phyloP scores from a whole-genome alignment of 2,329 filamentous ascomycete species.

The Scedosporium minutisporum region DNA sequence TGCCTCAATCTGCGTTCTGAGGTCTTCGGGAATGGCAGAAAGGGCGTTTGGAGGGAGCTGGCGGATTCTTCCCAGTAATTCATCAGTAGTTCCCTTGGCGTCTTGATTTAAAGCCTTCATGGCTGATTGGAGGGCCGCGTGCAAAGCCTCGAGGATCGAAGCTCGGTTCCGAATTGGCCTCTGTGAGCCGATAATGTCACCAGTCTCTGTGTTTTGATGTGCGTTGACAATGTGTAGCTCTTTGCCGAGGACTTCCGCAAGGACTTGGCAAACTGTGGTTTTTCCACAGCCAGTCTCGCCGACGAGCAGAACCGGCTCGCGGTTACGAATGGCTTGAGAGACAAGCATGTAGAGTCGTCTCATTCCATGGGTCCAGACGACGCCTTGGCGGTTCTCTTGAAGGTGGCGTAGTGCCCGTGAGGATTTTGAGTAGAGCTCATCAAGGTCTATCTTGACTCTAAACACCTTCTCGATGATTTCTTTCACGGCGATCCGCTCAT shows the following conservation, averaged over 20 bases:
- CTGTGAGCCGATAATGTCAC: conserved; percentile 93
- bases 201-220: conserved; percentile 96
- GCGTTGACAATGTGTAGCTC: conserved; percentile 87
- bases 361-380: conserved; percentile 97
- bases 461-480: conserved; percentile 82
- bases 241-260: conserved; percentile 70
- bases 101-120: conserved; percentile 29
- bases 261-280: conserved; percentile 87
- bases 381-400: conserved; percentile 44
- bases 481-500: conserved; percentile 78
- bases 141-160: conserved; percentile 57
- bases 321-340: conserved; percentile 74
- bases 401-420: conserved; percentile 42
- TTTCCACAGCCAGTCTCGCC: conserved; percentile 98
- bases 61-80: conserved; percentile 27
- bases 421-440: conserved; percentile 58
- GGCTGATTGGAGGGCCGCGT: conserved; percentile 45
- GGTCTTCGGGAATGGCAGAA: conserved; percentile 34
- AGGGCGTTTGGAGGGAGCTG: conserved; percentile 31
- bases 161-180: conserved; percentile 80
- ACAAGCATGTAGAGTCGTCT: conserved; percentile 82
- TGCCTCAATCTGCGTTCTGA: conserved; percentile 35
- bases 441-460: conserved; percentile 71
- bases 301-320: conserved; percentile 88
- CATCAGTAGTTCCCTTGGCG: not conserved